A percentile compares a stretch with the other conserved stretches of the same genome.
Evolutionary conservation across 306 rosid genomes (phyloP).

Genomic region (Prunus dulcis): DNA sequence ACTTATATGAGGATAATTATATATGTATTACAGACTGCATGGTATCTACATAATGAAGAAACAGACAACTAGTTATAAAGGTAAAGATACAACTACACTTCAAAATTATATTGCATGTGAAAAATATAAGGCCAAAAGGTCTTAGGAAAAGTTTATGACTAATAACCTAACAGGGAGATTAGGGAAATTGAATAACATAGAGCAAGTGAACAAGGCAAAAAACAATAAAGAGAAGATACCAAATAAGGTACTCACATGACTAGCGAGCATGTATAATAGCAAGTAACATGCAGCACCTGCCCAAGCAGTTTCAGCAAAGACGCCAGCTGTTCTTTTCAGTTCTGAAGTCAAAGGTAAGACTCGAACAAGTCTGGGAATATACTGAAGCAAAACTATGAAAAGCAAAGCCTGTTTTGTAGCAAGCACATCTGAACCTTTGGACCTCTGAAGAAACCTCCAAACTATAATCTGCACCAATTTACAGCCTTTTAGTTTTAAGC

Average conservation of each 20-base stretch:
- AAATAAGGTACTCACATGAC: conserved; percentile 73
- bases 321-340: conserved; percentile 94
- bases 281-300: conserved; percentile 97
- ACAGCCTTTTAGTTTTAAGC: background rate
- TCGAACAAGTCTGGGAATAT: conserved; percentile 81
- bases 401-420: conserved; percentile 86
- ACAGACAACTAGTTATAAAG: background rate
- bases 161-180: conserved; percentile 4
- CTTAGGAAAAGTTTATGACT: conserved; percentile 9
- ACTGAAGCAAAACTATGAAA: conserved; percentile 82
- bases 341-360: conserved; percentile 83
- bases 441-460: conserved; percentile 85
- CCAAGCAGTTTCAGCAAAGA: conserved; percentile 99
- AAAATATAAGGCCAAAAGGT: background rate
- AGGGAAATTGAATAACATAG: conserved; percentile 10
- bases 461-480: conserved; percentile 68
- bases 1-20: too few relatives aligned
- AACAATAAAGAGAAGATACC: conserved; percentile 1
- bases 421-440: conserved; percentile 75
- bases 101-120: background rate
- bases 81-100: background rate
- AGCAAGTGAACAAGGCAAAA: conserved; percentile 21
- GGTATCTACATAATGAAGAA: background rate
- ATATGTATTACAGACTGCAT: background rate
- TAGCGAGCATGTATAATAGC: conserved; percentile 93